These are phyloP conservation scores for Trichosporon sp. DNA, from an alignment of 1,284 basidiomycete species.

Conservation along the genomic window DNA sequence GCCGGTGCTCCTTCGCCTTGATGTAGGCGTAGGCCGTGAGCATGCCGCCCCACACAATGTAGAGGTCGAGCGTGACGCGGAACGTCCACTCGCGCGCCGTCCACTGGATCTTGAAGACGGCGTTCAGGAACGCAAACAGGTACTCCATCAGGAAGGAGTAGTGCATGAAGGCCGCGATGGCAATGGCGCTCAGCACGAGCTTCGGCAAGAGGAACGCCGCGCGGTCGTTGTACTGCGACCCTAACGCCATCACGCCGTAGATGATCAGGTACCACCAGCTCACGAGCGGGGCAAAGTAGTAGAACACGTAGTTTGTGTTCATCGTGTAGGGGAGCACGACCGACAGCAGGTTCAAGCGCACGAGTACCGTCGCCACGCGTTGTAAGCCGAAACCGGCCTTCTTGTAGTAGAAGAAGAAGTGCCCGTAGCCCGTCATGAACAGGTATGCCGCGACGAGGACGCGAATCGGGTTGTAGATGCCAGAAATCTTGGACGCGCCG, in stretches of 20 bases:
- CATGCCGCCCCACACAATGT: constrained; percentile 86
- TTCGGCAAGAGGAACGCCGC: constrained; percentile 70
- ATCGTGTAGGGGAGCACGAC: constrained; percentile 79
- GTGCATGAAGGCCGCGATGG: constrained; percentile 69
- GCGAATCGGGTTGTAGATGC: constrained; percentile 85
- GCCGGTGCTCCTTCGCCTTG: constrained; percentile 71
- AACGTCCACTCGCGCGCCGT: constrained; percentile 82
- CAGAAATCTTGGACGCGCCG: constrained; percentile 80
- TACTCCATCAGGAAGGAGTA: constrained; percentile 66
- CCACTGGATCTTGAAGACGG: constrained; percentile 75
- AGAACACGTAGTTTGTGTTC: constrained; percentile 86
- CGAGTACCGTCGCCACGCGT: constrained; percentile 73
- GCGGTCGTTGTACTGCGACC: constrained; percentile 72
- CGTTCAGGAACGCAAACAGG: constrained; percentile 67
- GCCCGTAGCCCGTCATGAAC: constrained; percentile 63
- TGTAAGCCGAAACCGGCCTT: constrained; percentile 80
- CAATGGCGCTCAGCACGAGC: constrained; percentile 65
- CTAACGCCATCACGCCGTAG: constrained; percentile 73
- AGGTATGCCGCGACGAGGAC: constrained; percentile 85
- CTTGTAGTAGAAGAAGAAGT: constrained; percentile 65
- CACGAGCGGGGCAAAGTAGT: constrained; percentile 82
- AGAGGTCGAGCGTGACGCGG: constrained; percentile 81
- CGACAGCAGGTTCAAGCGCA: constrained; percentile 80
- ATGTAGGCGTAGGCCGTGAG: constrained; percentile 70
- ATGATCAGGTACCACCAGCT: constrained; percentile 72